Conservation (phyloP, 176 grass and related monocot species). For the Triticum timopheevii region DNA sequence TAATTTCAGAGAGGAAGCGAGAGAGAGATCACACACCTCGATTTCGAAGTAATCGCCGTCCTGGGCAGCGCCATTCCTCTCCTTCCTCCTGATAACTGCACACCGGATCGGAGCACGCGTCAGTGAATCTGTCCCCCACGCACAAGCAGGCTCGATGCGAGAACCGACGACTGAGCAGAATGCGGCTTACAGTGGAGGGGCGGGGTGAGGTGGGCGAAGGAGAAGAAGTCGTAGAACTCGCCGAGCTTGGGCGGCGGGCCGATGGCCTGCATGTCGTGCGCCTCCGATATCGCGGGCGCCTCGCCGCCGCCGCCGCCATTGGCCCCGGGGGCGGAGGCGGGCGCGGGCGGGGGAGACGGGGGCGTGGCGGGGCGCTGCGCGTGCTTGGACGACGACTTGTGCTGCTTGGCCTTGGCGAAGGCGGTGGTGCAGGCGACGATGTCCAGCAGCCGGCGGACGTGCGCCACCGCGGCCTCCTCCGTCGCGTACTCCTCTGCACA, state of each 20-base stretch:
- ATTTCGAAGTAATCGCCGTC: slow-evolving; percentile 87
- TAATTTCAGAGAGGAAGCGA: too few species aligned
- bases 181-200: slow-evolving; percentile 74
- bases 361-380: slow-evolving; percentile 35
- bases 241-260: slow-evolving; percentile 71
- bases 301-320: slow-evolving; percentile 16
- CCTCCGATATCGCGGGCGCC: slow-evolving; percentile 73
- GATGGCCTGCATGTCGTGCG: slow-evolving; percentile 95
- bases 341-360: slow-evolving; percentile 20
- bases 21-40: slow-evolving; percentile 53
- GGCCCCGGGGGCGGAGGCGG: not conserved
- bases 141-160: not conserved
- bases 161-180: not conserved
- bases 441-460: slow-evolving; percentile 89
- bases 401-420: slow-evolving; percentile 62
- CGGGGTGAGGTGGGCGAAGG: slow-evolving; percentile 74
- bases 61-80: slow-evolving; percentile 38
- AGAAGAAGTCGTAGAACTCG: slow-evolving; percentile 99
- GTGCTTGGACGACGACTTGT: slow-evolving; percentile 34
- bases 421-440: slow-evolving; percentile 84
- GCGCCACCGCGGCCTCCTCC: slow-evolving; percentile 66
- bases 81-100: slow-evolving; percentile 84
- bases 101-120: not conserved
- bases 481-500: slow-evolving; percentile 77
- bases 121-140: not conserved